Percentiles rank a stretch among this genome's conserved stretches.
Evolutionary conservation across 1,284 basidiomycete species (phyloP).

Genomic region (Limonomyces culmigenus): DNA sequence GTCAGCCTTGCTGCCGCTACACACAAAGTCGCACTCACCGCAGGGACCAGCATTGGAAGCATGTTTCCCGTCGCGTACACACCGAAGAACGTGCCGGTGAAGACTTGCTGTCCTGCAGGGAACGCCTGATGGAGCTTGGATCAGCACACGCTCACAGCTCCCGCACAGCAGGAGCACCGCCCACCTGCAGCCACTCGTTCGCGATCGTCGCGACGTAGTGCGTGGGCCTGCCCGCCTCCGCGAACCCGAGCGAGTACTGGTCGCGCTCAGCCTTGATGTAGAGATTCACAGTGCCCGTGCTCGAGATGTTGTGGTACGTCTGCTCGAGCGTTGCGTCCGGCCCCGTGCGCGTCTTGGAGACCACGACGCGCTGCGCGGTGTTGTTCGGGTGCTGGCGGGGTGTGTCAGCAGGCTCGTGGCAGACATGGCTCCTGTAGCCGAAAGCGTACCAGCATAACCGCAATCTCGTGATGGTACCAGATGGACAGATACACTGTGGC

Average conservation of each 20-base stretch:
- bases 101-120: not conserved
- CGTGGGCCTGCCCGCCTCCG: not conserved
- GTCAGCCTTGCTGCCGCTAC: no score
- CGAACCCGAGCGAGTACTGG: not conserved
- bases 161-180: no score
- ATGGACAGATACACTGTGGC: not conserved
- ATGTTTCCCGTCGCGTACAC: not conserved
- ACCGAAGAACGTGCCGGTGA: constrained; percentile 1
- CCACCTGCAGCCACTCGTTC: not conserved
- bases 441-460: not conserved
- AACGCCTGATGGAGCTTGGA: no score
- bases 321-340: not conserved
- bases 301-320: not conserved
- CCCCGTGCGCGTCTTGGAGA: not conserved
- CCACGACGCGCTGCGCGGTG: not conserved
- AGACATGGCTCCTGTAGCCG: no score
- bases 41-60: constrained; percentile 1
- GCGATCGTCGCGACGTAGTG: not conserved
- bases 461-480: constrained; percentile 1
- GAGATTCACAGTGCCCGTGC: not conserved
- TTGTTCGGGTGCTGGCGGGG: not conserved
- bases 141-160: not conserved
- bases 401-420: not conserved
- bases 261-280: not conserved
- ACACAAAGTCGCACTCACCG: not conserved